Conservation (phyloP, 257 asterid species). For the Plantago elongata region DNA sequence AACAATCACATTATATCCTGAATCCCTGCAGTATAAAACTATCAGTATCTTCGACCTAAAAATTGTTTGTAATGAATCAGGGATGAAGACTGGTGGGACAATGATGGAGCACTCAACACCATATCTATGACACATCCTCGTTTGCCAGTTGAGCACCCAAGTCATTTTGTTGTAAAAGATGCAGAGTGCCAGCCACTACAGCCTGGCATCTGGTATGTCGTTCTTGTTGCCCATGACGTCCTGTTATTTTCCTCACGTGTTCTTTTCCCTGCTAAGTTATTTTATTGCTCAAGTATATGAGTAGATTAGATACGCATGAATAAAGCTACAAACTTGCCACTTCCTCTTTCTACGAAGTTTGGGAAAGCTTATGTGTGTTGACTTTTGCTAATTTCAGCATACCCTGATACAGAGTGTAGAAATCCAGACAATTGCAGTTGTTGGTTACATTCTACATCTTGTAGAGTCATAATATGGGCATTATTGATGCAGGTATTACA, state of each 20-base stretch:
- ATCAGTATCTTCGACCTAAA: background rate
- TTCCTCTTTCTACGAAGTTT: too few relatives aligned
- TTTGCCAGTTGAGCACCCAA: constrained; percentile 80
- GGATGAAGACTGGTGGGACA: constrained; percentile 99
- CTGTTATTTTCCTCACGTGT: background rate
- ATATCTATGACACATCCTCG: constrained; percentile 99
- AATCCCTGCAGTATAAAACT: background rate
- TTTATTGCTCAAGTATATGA: background rate
- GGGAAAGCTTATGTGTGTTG: too few relatives aligned
- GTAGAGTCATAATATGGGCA: background rate
- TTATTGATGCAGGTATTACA: constrained; percentile 65
- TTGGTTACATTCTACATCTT: too few relatives aligned
- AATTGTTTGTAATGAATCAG: constrained; percentile 27
- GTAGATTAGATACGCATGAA: too few relatives aligned
- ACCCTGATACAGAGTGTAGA: too few relatives aligned
- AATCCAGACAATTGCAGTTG: too few relatives aligned
- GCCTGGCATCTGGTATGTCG: constrained; percentile 89
- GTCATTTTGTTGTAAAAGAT: constrained; percentile 53
- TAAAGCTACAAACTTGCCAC: too few relatives aligned
- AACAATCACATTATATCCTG: background rate
- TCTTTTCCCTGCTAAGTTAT: background rate
- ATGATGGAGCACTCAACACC: constrained; percentile 96
- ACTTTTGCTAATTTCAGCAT: too few relatives aligned
- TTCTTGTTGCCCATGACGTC: background rate
- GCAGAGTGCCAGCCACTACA: constrained; percentile 81